Conservation (phyloP, 2,329 filamentous ascomycete species). For the Neospermospora avenae region DNA sequence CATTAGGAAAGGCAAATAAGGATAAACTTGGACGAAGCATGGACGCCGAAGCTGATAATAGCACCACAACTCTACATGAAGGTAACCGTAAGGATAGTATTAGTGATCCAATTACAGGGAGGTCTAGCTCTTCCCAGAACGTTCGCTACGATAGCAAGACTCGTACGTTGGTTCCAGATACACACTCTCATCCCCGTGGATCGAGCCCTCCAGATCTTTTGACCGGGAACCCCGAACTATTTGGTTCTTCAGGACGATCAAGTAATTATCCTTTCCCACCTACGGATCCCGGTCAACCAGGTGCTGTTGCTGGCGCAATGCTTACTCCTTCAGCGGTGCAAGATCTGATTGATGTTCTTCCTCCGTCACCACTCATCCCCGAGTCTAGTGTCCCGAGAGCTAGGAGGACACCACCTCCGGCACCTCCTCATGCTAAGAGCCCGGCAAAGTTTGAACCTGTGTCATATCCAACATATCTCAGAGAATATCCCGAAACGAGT, state of each 20-base stretch:
- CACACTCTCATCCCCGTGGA: constrained; percentile 16
- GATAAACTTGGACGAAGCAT: constrained; percentile 31
- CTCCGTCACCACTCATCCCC: constrained; percentile 15
- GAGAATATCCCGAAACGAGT: constrained; percentile 36
- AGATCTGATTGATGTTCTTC: constrained; percentile 29
- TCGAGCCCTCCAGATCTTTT: constrained; percentile 29
- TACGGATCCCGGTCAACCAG: constrained; percentile 30
- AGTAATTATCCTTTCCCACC: constrained; percentile 35
- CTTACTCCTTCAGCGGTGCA: constrained; percentile 26
- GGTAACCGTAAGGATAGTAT: constrained; percentile 23
- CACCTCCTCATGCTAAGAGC: constrained; percentile 25
- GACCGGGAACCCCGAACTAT: constrained; percentile 23
- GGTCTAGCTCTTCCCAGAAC: constrained; percentile 21
- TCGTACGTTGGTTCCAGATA: constrained; percentile 31
- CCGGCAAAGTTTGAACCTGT: constrained; percentile 38
- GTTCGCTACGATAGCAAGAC: constrained; percentile 35
- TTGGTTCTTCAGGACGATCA: constrained; percentile 23
- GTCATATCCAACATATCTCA: constrained; percentile 37
- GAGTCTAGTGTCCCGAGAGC: constrained; percentile 25
- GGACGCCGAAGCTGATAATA: constrained; percentile 28
- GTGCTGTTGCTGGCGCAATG: constrained; percentile 29
- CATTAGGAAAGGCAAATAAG: constrained; percentile 24
- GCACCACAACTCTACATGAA: constrained; percentile 26
- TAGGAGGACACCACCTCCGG: constrained; percentile 33
- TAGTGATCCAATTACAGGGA: constrained; percentile 19